phyloP scores from a whole-genome alignment of 75 land plant genomes.

The Sequoia sempervirens region DNA sequence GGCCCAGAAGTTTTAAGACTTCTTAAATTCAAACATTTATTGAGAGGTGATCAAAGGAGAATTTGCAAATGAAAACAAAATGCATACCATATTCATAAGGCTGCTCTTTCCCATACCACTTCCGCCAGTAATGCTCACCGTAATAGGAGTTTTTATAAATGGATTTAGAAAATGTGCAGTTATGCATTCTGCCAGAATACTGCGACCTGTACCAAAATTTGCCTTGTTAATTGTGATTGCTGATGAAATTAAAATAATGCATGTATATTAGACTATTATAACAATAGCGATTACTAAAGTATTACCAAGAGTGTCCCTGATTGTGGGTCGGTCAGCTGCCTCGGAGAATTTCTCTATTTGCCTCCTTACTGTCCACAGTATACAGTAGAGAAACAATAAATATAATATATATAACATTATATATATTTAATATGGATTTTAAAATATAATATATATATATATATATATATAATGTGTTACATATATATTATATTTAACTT shows the following conservation, averaged over 20 bases:
- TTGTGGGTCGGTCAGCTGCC: not conserved
- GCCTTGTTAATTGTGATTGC: no score
- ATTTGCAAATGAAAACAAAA: no score
- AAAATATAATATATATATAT: no score
- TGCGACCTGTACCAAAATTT: not conserved
- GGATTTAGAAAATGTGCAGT: not conserved
- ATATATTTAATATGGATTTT: no score
- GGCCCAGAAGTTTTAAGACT: not conserved
- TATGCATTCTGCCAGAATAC: not conserved
- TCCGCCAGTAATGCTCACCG: not conserved
- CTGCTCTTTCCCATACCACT: not conserved
- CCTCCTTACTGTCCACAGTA: not conserved
- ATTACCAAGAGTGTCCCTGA: not conserved
- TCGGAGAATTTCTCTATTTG: not conserved
- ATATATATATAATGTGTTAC: no score
- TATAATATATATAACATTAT: no score
- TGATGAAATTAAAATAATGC: not conserved
- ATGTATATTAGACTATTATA: no score
- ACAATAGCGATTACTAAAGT: no score
- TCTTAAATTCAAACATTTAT: no score
- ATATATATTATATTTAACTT: no score
- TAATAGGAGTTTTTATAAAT: not conserved
- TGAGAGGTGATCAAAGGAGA: no score
- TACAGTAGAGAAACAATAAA: no score
- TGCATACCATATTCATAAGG: not conserved